Conservation (phyloP, 495 filamentous ascomycete species). For the Xylaria telfairii region DNA sequence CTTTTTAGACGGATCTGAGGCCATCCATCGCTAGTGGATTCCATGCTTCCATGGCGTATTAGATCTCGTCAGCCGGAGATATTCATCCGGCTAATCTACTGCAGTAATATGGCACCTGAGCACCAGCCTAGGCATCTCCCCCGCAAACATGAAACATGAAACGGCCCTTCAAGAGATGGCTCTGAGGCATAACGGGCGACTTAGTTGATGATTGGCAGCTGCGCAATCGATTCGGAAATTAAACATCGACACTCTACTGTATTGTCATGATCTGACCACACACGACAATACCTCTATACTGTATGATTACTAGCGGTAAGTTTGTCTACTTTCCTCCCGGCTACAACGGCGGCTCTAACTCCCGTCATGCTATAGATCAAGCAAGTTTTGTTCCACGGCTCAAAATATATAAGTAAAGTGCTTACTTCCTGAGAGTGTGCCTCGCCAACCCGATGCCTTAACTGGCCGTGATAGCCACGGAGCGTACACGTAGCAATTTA, state of each 20-base stretch:
- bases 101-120: not conserved
- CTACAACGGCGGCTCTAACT: not conserved
- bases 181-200: not conserved
- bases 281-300: no score
- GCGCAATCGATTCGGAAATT: constrained; percentile 15
- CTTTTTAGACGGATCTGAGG: constrained; percentile 10
- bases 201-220: constrained; percentile 2
- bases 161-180: constrained; percentile 17
- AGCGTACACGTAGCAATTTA: not conserved
- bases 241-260: not conserved
- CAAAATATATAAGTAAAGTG: not conserved
- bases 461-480: not conserved
- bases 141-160: constrained; percentile 22
- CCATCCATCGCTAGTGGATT: constrained; percentile 10
- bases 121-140: not conserved
- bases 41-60: not conserved
- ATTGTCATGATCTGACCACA: not conserved
- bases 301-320: not conserved
- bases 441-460: not conserved
- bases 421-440: not conserved
- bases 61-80: constrained; percentile 18
- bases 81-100: constrained; percentile 12
- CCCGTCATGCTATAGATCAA: not conserved
- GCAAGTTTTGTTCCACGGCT: not conserved
- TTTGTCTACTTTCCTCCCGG: not conserved